Evolutionary conservation across 768 basidiomycete genomes (phyloP), one percentile per base, ranked within the genome.

Genomic region (Filobasidium floriforme): DNA sequence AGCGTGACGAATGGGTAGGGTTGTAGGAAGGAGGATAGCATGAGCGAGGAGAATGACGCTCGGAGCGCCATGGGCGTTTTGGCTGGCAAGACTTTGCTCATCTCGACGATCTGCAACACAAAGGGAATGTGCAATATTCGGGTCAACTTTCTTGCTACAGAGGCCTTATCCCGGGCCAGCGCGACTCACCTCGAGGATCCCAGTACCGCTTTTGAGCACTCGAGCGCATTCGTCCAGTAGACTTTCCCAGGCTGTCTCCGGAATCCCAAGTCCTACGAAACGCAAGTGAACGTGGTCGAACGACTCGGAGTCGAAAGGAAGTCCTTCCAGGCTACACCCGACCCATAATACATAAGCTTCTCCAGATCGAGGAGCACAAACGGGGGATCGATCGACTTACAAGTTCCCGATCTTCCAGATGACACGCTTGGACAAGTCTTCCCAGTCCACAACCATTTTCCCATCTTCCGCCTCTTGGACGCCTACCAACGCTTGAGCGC

Each of bases 201-300:
- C 77, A 0, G 63, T 67, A 1, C 72, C 75, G 41, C 67, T 68
- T 54, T 70, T 68, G n/a, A 77, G 64, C 0, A 79, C 75, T 26
- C 77, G 61, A 0, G 70, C 67, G 11, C 70, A 72, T 65, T 79
- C 76, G 22, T 76, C 74, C 5, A 79, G 52, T 0, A 79, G 52
- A 59, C 70, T 65, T 22, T 62, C 66, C 76, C 76, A 77, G 52
- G 68, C 70, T 14, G 69, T 51, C 52, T 79, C 75, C 4, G 77
- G 73, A 6, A 79, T 57, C 10, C 75, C 77, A 0, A 79, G 69
- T 10, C 71, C 73, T 44, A 74, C 64, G 54, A 75, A 76, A 0
- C 75, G 70, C 52, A 77, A 60, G 46, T 76, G 77, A 5, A 79
- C 77, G 37, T 75, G 60, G 62, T 79, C 77, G 44, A 79, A 79